Evolutionary conservation across 441 rosid species (phyloP), one percentile per base, ranked within the genome.

Genomic region (Biscutella auriculata): DNA sequence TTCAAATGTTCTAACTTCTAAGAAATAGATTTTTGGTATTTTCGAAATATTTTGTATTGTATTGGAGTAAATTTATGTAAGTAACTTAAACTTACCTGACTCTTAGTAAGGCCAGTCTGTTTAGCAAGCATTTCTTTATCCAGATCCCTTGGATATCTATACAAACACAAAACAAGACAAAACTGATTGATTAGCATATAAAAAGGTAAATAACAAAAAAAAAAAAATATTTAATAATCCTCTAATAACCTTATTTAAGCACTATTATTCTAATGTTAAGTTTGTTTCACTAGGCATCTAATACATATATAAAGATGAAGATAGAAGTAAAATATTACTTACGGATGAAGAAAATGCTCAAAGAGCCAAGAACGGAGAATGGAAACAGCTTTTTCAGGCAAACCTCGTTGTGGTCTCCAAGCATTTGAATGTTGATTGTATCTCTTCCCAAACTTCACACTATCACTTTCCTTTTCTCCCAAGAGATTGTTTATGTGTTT

Each of bases 271-370:
- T n/a, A n/a, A n/a, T n/a, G n/a, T n/a, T n/a, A n/a, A n/a, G n/a
- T n/a, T n/a, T n/a, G n/a, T n/a, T n/a, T n/a, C n/a, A n/a, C n/a
- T n/a, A n/a, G n/a, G n/a, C n/a, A n/a, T n/a, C n/a, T n/a, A n/a
- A n/a, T n/a, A n/a, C n/a, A n/a, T n/a, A n/a, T n/a, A n/a, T n/a
- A n/a, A n/a, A n/a, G n/a, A n/a, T n/a, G n/a, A n/a, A n/a, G n/a
- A n/a, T n/a, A n/a, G n/a, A n/a, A n/a, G n/a, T n/a, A n/a, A n/a
- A n/a, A n/a, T n/a, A n/a, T n/a, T n/a, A 75, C 66, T 77, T 82
- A 92, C 98, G 98, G 98, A 50, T 92, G 94, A 66, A 92, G 98
- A 70, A 92, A 92, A 82, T 92, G 98, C 78, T 92, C 98, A 9
- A 92, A 92, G 36, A 92, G 85, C 98, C 98, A 92, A 43, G 95